Base-by-base conservation (phyloP, 78 protist species). In the Guillardia theta region DNA sequence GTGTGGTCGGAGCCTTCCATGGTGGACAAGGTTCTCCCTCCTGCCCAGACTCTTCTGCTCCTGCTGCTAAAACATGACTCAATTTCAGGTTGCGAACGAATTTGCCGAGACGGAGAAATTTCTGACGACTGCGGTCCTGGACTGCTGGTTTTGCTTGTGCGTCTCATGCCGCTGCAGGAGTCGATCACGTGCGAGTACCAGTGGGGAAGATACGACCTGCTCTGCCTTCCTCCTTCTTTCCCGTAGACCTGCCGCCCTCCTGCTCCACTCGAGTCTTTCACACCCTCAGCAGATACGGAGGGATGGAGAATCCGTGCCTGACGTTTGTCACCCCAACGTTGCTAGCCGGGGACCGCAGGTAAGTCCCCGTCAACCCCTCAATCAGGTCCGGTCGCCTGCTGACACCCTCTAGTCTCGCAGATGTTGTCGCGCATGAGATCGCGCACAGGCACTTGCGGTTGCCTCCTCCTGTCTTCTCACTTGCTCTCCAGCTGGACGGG, bases 291-390 rank as follows among this genome's bases (percentile, higher is more conserved):
- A 58, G 70, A 30, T 58, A 58, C 70, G 70, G 70, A 4, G 83
- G 83, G 45, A 70, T 70, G 94, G 94, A 94, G 88, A 95, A 95
- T 58, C 96, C 96, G 10, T 90, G 94, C 94, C 88, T 95, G 44
- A 95, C 96, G 78, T 95, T 95, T 70, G 92, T 64, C 39, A 95
- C 96, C 27, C 96, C 96, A 27, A 95, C 96, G 48, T 93, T 95
- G 27, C 90, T 95, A 45, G 96, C 96, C 36, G 96, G 96, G 30
- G 9, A 3, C 5, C 27, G 27, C 39, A 58, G 27, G 4, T 30
- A 3, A 24, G 39, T 6, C 70, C 6, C 70, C 70, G 15, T 15
- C 58, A 50, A 10, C 58, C 10, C 58, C 58, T 10, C 58, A 15
- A 10, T 50, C 58, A 15, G 6, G 94, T 64, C 83, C 94, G 94